Conservation (phyloP, 352 stramenopile species). For the Globisporangium nagaii region DNA sequence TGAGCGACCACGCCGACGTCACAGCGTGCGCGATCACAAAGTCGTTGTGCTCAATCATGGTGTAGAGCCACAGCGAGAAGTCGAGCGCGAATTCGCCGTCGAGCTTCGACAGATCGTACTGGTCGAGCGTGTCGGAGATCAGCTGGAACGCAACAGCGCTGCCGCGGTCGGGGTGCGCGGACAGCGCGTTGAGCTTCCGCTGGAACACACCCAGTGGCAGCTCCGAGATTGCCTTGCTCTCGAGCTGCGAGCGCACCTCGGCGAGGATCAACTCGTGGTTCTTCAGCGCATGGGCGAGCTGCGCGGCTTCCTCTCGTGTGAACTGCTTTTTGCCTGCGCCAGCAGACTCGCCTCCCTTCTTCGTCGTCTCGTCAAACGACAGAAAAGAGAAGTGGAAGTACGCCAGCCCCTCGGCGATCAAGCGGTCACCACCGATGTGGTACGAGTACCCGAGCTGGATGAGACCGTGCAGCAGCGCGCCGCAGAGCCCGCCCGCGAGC, state of each 20-base stretch:
- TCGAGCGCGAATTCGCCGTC: slow-evolving; percentile 21
- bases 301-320: slow-evolving; percentile 11
- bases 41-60: slow-evolving; percentile 21
- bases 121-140: slow-evolving; percentile 11
- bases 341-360: background rate
- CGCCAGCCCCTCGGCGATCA: slow-evolving; percentile 24
- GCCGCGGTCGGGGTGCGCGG: slow-evolving; percentile 11
- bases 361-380: slow-evolving; percentile 17
- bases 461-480: slow-evolving; percentile 27
- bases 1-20: slow-evolving; percentile 28
- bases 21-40: slow-evolving; percentile 30
- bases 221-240: background rate
- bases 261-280: slow-evolving; percentile 11
- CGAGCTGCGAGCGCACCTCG: slow-evolving; percentile 4
- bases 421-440: slow-evolving; percentile 18
- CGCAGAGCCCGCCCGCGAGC: slow-evolving; percentile 20
- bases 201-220: slow-evolving; percentile 9
- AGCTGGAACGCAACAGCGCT: slow-evolving; percentile 10
- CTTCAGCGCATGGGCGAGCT: slow-evolving; percentile 4
- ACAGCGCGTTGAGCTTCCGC: slow-evolving; percentile 22
- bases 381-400: slow-evolving; percentile 34
- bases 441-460: slow-evolving; percentile 36
- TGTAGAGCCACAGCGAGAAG: slow-evolving; percentile 26
- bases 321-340: slow-evolving; percentile 2
- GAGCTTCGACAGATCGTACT: slow-evolving; percentile 17